These are phyloP conservation scores for Haplosporangium sp. DNA, from an alignment of 371 early-diverging fungal genomes.

Conservation along the genomic window DNA sequence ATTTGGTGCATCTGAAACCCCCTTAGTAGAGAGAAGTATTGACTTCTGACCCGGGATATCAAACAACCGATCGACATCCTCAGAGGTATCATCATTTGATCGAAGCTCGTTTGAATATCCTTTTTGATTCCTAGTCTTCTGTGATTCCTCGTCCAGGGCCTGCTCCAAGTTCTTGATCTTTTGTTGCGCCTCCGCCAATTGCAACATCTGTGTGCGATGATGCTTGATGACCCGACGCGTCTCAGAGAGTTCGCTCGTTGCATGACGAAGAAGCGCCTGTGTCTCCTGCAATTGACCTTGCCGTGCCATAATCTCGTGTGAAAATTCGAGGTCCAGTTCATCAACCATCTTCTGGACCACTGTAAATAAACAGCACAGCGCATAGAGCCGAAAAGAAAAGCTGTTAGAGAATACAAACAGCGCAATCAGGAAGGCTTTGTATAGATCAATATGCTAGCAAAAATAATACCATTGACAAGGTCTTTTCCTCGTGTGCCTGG, in stretches of 20 bases:
- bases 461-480: slow-evolving; percentile 61
- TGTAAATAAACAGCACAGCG: slow-evolving; percentile 14
- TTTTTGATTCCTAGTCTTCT: slow-evolving; percentile 34
- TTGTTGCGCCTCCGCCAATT: slow-evolving; percentile 68
- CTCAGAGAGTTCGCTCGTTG: slow-evolving; percentile 73
- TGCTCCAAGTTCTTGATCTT: slow-evolving; percentile 64
- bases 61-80: slow-evolving; percentile 22
- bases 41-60: not conserved
- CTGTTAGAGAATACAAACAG: not conserved
- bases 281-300: slow-evolving; percentile 72
- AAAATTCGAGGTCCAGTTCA: slow-evolving; percentile 74
- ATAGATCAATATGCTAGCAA: not conserved
- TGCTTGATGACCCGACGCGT: slow-evolving; percentile 71
- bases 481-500: slow-evolving; percentile 61
- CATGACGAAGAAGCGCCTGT: slow-evolving; percentile 67
- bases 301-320: slow-evolving; percentile 67
- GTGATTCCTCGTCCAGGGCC: slow-evolving; percentile 55
- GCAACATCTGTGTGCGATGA: slow-evolving; percentile 59
- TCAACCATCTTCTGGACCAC: slow-evolving; percentile 79
- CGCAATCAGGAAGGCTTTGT: not conserved
- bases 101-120: slow-evolving; percentile 24
- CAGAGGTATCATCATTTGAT: slow-evolving; percentile 8
- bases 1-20: not conserved
- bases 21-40: not conserved
- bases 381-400: not conserved